Evolutionary conservation across 371 early-diverging fungal genomes (phyloP).

Genomic region (Mucor indicus): DNA sequence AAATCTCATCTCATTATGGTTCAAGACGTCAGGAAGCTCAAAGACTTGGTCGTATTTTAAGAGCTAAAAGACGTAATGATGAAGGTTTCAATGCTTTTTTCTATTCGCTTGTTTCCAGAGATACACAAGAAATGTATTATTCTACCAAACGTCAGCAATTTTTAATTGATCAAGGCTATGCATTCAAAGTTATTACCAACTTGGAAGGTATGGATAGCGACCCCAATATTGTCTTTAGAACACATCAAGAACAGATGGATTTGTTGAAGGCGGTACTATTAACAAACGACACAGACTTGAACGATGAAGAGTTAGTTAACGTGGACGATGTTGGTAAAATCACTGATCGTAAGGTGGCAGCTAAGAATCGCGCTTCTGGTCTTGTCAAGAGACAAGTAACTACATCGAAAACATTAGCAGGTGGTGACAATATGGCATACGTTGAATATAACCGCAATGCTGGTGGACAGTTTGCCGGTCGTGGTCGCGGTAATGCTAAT

Average conservation of each 20-base stretch:
- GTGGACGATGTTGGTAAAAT: constrained; percentile 44
- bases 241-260: constrained; percentile 81
- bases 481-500: constrained; percentile 36
- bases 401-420: constrained; percentile 80
- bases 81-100: constrained; percentile 98
- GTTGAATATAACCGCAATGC: constrained; percentile 66
- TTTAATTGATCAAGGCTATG: constrained; percentile 99
- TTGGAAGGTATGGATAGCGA: constrained; percentile 79
- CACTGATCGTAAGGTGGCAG: constrained; percentile 41
- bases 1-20: constrained; percentile 99
- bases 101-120: constrained; percentile 96
- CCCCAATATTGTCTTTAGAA: constrained; percentile 71
- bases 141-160: constrained; percentile 99
- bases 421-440: constrained; percentile 95
- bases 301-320: constrained; percentile 49
- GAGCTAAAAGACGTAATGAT: constrained; percentile 97
- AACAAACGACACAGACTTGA: constrained; percentile 76
- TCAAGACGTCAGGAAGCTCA: constrained; percentile 99
- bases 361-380: constrained; percentile 29
- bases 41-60: constrained; percentile 92
- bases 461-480: constrained; percentile 39
- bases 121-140: constrained; percentile 99
- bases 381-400: constrained; percentile 49
- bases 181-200: constrained; percentile 93
- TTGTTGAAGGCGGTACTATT: constrained; percentile 86